Base-by-base conservation (phyloP, 2,329 filamentous ascomycete species). In the Fusarium napiforme region DNA sequence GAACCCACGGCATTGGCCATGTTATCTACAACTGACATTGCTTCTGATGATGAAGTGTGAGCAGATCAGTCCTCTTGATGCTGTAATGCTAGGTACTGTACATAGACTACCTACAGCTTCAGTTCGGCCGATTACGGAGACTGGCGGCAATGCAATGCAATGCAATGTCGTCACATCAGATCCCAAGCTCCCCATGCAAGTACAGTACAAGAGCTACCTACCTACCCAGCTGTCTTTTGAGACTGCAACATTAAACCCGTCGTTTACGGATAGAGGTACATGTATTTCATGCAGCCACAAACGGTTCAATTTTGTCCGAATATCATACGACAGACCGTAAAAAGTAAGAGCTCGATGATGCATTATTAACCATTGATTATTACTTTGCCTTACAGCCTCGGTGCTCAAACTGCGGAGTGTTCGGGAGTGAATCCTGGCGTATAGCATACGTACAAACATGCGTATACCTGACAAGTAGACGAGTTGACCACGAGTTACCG, bases 311-410 rank as follows among this genome's bases (percentile, higher is more conserved):
- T 37, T 53, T 42, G 9, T 43, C 30, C n/a, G 64, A 50, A 21
- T 34, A 64, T 64, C 67, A 59, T 69, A 69, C 52, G 39, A 64
- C 34, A 21, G 16, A 26, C n/a, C 43, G 39, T 30, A 46, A n/a
- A 36, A 37, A 36, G 30, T 18, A 26, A 26, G 55, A 21, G 32
- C 26, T 61, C 40, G 26, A 23, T 49, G 40, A 19, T 32, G 32
- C 16, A 58, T 64, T 49, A 32, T 52, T 52, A 8, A 30, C 30
- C 28, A 15, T 32, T 45, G 9, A 14, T 34, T 42, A 36, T 34
- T 40, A 34, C 14, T 7, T 32, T 34, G 15, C 14, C 21, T 42
- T 26, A 30, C 9, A 32, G 21, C 16, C 39, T 34, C 46, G 34
- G 14, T 21, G 15, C 23, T 28, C 26, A 21, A 46, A 18, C 18